phyloP scores from a whole-genome alignment of 306 rosid species.

The Mucuna pruriens region DNA sequence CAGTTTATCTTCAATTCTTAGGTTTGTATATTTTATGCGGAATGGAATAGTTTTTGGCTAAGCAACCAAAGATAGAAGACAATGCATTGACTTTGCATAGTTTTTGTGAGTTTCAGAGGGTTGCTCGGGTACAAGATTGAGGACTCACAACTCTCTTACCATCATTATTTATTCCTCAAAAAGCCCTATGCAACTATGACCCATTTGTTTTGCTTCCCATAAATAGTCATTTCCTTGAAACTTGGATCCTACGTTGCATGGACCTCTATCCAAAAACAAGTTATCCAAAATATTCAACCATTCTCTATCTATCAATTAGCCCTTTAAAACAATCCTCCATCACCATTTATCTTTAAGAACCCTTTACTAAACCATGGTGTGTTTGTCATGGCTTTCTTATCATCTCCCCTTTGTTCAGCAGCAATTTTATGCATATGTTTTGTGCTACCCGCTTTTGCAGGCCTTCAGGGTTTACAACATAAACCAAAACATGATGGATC shows the following conservation, averaged over 20 bases:
- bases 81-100: not conserved
- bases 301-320: not conserved
- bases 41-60: not conserved
- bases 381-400: slow-evolving; percentile 28
- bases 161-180: slow-evolving; percentile 2
- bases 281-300: not conserved
- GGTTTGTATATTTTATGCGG: not conserved
- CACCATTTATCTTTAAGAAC: not conserved
- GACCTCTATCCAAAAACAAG: not conserved
- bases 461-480: slow-evolving; percentile 37
- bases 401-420: not conserved
- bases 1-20: not conserved
- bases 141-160: not conserved
- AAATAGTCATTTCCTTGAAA: slow-evolving; percentile 39
- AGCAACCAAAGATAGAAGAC: not conserved
- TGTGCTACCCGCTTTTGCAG: slow-evolving; percentile 17
- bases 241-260: slow-evolving; percentile 13
- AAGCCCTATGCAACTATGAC: not conserved
- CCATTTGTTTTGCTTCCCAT: slow-evolving; percentile 18
- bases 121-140: not conserved
- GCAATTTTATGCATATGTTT: slow-evolving; percentile 28
- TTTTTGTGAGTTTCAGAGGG: not conserved
- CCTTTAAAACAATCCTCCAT: not conserved
- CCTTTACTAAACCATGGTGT: slow-evolving; percentile 20
- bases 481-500: slow-evolving; percentile 31